Evolutionary conservation across 176 grass and related monocot genomes (phyloP).

Genomic region (Musa troglodytarum): DNA sequence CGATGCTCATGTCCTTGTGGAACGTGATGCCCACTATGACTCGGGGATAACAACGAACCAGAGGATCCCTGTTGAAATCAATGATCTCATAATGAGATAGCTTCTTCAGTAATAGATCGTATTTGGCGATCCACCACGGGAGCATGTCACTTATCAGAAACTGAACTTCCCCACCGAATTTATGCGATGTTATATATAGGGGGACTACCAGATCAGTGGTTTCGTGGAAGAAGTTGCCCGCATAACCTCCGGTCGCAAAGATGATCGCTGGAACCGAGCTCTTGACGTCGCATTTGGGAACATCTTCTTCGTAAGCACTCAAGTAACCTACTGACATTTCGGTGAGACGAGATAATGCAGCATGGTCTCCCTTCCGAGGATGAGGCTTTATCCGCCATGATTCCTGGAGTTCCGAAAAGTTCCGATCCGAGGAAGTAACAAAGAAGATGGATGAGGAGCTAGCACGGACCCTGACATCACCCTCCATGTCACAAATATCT

Average conservation of each 20-base stretch:
- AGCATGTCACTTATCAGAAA: background rate
- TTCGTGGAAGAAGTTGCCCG: constrained; percentile 11
- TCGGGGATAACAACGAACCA: background rate
- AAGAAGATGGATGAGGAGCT: constrained; percentile 14
- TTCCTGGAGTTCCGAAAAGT: background rate
- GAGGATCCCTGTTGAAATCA: background rate
- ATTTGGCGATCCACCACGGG: constrained; percentile 18
- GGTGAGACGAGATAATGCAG: constrained; percentile 39
- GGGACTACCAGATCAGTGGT: constrained; percentile 1
- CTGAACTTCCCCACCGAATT: constrained; percentile 7
- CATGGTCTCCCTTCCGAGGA: constrained; percentile 61
- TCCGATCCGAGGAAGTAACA: constrained; percentile 33
- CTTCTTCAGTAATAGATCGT: background rate
- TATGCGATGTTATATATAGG: background rate
- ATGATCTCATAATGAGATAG: constrained; percentile 1
- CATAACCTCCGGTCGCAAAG: constrained; percentile 3
- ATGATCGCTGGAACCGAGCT: background rate
- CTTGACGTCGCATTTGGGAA: background rate
- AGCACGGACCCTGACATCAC: constrained; percentile 57
- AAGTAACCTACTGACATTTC: constrained; percentile 38
- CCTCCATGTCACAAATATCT: constrained; percentile 60
- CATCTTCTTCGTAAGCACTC: constrained; percentile 26
- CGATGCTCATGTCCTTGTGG: background rate
- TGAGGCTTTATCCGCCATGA: constrained; percentile 58
- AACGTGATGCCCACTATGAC: background rate